Evolutionary conservation across 1,139 yeast genomes (phyloP).

Genomic region (Saccharomyces hybrid): DNA sequence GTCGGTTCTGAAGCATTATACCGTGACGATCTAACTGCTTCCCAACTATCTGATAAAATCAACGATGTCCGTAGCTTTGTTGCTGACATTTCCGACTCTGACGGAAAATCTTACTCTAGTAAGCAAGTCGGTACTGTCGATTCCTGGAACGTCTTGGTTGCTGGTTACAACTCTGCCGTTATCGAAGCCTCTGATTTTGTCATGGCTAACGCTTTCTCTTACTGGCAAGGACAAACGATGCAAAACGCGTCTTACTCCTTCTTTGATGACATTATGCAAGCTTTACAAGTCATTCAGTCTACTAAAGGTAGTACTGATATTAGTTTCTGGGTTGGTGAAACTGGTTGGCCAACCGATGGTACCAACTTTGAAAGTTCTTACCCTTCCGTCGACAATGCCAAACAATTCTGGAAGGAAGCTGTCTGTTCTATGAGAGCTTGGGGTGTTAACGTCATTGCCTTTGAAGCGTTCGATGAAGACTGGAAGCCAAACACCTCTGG

Average conservation of each 20-base stretch:
- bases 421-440: slow-evolving; percentile 89
- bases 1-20: slow-evolving; percentile 93
- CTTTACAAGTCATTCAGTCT: slow-evolving; percentile 77
- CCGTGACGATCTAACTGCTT: slow-evolving; percentile 72
- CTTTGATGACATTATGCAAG: slow-evolving; percentile 95
- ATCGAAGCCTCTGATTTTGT: slow-evolving; percentile 76
- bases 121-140: slow-evolving; percentile 89
- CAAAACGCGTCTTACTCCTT: slow-evolving; percentile 78
- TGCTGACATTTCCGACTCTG: slow-evolving; percentile 58
- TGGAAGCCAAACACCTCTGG: slow-evolving; percentile 94
- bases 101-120: slow-evolving; percentile 67
- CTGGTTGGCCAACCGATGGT: slow-evolving; percentile 97
- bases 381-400: slow-evolving; percentile 71
- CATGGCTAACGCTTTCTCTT: slow-evolving; percentile 90
- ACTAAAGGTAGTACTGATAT: slow-evolving; percentile 79
- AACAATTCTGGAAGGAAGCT: slow-evolving; percentile 75
- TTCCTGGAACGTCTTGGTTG: slow-evolving; percentile 89
- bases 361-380: slow-evolving; percentile 54
- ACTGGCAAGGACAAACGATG: slow-evolving; percentile 96
- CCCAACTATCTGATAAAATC: slow-evolving; percentile 58
- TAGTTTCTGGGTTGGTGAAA: slow-evolving; percentile 93
- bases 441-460: slow-evolving; percentile 88
- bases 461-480: slow-evolving; percentile 91
- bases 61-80: slow-evolving; percentile 49
- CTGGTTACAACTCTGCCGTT: slow-evolving; percentile 61